Evolutionary conservation across 192 early-diverging fungal genomes (phyloP).

Genomic region (Cetraspora pellucida): DNA sequence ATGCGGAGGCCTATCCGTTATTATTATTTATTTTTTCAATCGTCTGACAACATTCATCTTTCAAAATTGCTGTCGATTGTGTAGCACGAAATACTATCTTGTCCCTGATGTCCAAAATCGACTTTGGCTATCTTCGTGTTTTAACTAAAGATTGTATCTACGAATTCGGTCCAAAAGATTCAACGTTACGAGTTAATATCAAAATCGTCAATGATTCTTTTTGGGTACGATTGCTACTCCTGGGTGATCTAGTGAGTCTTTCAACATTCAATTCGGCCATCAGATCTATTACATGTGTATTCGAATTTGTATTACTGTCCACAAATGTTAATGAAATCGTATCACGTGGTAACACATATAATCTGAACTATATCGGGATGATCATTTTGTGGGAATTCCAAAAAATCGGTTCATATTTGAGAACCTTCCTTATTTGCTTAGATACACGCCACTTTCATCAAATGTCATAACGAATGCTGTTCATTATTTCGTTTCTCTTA

Average conservation of each 20-base stretch:
- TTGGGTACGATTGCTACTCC: constrained; percentile 63
- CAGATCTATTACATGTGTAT: too few species aligned
- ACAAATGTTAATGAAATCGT: too few species aligned
- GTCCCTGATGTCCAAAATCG: constrained; percentile 38
- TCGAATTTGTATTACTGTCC: too few species aligned
- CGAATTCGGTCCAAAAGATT: constrained; percentile 49
- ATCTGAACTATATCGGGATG: too few species aligned
- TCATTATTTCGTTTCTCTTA: background rate
- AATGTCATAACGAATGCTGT: background rate
- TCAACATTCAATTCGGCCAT: too few species aligned
- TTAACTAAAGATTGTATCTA: constrained; percentile 38
- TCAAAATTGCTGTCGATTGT: background rate
- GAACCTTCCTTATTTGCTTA: background rate
- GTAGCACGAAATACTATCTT: constrained; percentile 38
- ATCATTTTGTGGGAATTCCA: too few species aligned
- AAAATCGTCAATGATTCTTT: constrained; percentile 59
- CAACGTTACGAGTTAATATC: constrained; percentile 44
- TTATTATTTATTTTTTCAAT: background rate
- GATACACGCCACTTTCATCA: background rate
- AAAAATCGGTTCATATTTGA: background rate
- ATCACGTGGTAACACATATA: too few species aligned
- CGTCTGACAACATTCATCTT: background rate
- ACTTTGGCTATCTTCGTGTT: constrained; percentile 46
- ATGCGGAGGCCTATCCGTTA: too few species aligned
- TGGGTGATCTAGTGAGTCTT: constrained; percentile 49